phyloP scores from a whole-genome alignment of 129 eudicot species.

The Flaveria ramosissima region DNA sequence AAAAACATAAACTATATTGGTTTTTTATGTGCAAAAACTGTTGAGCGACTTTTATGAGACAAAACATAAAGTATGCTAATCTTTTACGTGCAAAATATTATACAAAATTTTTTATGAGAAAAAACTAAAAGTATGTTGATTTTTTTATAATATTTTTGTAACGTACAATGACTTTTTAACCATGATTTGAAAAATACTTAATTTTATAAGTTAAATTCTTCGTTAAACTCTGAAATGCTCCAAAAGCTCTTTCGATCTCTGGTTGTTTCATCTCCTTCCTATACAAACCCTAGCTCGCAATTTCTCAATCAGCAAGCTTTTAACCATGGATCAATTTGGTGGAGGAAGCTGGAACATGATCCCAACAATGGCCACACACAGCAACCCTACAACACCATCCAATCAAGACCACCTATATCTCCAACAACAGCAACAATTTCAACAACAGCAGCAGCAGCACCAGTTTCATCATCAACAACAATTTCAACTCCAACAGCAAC shows the following conservation, averaged over 20 bases:
- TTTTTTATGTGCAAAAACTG: no score
- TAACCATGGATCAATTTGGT: constrained; percentile 60
- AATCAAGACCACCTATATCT: constrained; percentile 66
- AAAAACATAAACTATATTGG: no score
- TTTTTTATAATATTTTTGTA: no score
- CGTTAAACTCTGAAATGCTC: background rate
- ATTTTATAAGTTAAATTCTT: no score
- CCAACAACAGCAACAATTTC: constrained; percentile 49
- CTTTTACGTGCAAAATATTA: no score
- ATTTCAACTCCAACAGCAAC: constrained; percentile 38
- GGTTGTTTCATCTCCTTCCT: background rate
- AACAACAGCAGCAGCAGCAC: constrained; percentile 39
- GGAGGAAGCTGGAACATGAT: constrained; percentile 90
- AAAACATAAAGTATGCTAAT: no score
- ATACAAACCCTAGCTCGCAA: constrained; percentile 12
- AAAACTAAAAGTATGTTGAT: no score
- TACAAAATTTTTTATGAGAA: no score
- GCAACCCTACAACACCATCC: constrained; percentile 87
- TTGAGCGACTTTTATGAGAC: no score
- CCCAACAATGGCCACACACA: constrained; percentile 64
- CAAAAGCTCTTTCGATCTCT: background rate
- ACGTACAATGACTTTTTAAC: no score
- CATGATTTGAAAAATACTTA: no score
- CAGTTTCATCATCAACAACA: constrained; percentile 51
- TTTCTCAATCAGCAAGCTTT: background rate